Evolutionary conservation across 805 yeast species (phyloP).

Genomic region (Candida sithepensis): DNA sequence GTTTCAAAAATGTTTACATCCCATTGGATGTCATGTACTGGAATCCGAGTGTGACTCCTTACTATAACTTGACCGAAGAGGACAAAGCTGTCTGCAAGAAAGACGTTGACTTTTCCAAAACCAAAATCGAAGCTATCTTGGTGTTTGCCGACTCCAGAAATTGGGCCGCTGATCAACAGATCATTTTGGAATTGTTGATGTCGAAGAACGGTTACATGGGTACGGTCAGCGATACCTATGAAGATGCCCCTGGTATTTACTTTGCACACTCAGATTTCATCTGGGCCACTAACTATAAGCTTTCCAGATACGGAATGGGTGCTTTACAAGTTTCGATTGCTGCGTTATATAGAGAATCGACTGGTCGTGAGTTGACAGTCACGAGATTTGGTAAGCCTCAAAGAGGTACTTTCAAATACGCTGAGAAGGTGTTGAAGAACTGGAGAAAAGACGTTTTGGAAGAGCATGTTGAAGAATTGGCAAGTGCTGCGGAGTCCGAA

Average conservation of each 20-base stretch:
- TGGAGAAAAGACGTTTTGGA: slow-evolving; percentile 81
- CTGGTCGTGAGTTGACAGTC: slow-evolving; percentile 76
- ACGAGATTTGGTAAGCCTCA: slow-evolving; percentile 90
- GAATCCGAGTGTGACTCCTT: slow-evolving; percentile 85
- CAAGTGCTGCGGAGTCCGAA: slow-evolving; percentile 20
- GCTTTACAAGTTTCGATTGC: slow-evolving; percentile 87
- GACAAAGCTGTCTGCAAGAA: slow-evolving; percentile 52
- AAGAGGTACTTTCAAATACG: slow-evolving; percentile 78
- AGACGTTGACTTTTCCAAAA: slow-evolving; percentile 63
- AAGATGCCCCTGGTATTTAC: slow-evolving; percentile 78
- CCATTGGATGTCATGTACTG: slow-evolving; percentile 81
- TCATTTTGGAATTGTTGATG: slow-evolving; percentile 74
- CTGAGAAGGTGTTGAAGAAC: slow-evolving; percentile 66
- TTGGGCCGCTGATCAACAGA: slow-evolving; percentile 93
- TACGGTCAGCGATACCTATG: slow-evolving; percentile 63
- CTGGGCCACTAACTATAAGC: slow-evolving; percentile 85
- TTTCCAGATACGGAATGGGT: slow-evolving; percentile 91
- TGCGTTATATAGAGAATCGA: slow-evolving; percentile 78
- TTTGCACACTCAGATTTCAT: slow-evolving; percentile 91
- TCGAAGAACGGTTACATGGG: slow-evolving; percentile 83
- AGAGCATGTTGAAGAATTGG: slow-evolving; percentile 56
- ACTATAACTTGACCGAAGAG: slow-evolving; percentile 72
- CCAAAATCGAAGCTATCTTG: slow-evolving; percentile 72
- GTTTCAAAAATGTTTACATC: slow-evolving; percentile 77
- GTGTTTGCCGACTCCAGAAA: slow-evolving; percentile 91